phyloP scores from a whole-genome alignment of 179 eudicot genomes.

The Camellia oleifera region DNA sequence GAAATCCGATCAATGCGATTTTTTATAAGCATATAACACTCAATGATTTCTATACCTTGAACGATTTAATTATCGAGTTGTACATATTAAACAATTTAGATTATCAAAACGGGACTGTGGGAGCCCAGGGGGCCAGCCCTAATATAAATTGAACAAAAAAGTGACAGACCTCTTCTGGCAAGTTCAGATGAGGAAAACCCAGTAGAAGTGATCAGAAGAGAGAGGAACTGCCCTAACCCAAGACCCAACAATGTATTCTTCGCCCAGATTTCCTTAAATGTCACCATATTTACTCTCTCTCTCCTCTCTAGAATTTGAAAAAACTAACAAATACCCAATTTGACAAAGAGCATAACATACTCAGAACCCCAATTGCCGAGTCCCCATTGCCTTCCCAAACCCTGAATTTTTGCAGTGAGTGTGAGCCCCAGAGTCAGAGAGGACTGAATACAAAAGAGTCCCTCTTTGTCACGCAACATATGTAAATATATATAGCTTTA shows the following conservation, averaged over 20 bases:
- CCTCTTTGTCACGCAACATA: background rate
- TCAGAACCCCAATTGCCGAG: background rate
- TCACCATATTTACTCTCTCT: slow-evolving; percentile 21
- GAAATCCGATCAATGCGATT: no score
- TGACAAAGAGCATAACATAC: background rate
- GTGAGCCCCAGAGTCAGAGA: background rate
- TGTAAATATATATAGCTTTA: background rate
- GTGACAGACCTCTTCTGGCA: slow-evolving; percentile 58
- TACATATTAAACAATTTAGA: no score
- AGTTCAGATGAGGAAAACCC: slow-evolving; percentile 70
- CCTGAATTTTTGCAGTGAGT: background rate
- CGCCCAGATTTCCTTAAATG: slow-evolving; percentile 26
- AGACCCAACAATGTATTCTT: slow-evolving; percentile 50
- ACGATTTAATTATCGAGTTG: no score
- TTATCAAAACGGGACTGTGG: no score
- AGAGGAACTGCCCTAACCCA: slow-evolving; percentile 59
- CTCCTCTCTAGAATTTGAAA: background rate
- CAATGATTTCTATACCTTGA: no score
- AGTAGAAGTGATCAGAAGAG: slow-evolving; percentile 67
- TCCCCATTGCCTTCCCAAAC: background rate
- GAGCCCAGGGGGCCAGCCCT: no score
- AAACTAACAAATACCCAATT: slow-evolving; percentile 10
- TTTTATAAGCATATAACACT: no score
- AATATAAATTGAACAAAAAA: background rate
- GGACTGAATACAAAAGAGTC: background rate